A percentile compares a stretch with the other conserved stretches of the same genome.
Evolutionary conservation across 371 early-diverging fungal genomes (phyloP).

Genomic region (Chytridiales sp.): DNA sequence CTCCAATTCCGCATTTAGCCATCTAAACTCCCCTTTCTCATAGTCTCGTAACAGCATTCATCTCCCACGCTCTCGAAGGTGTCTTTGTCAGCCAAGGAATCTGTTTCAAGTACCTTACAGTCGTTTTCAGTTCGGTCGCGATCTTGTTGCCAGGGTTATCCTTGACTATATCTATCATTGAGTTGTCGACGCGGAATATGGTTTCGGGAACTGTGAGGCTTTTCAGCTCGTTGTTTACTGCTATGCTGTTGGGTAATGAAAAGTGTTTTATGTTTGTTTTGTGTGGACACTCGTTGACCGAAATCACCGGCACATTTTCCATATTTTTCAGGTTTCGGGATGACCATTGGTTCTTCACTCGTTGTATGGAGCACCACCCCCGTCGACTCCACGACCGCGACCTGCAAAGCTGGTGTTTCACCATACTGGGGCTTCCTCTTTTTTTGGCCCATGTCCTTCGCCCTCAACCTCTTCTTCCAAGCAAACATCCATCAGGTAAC

Average conservation of each 20-base stretch:
- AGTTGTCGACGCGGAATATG: conserved; percentile 77
- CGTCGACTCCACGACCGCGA: conserved; percentile 34
- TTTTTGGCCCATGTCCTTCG: conserved; percentile 29
- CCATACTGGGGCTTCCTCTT: conserved; percentile 28
- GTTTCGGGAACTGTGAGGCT: conserved; percentile 78
- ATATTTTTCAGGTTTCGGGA: conserved; percentile 67
- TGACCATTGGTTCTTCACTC: conserved; percentile 63
- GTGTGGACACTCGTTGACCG: background rate
- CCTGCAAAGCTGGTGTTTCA: conserved; percentile 10
- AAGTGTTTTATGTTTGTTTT: conserved; percentile 8
- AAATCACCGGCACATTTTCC: background rate
- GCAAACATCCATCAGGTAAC: conserved; percentile 20
- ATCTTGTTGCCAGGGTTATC: conserved; percentile 30
- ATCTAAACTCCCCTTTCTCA: conserved; percentile 53
- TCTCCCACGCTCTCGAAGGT: conserved; percentile 14
- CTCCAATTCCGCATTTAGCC: conserved; percentile 36
- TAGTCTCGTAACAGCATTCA: conserved; percentile 13
- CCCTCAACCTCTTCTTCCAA: conserved; percentile 32
- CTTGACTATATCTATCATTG: conserved; percentile 72
- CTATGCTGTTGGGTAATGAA: conserved; percentile 49
- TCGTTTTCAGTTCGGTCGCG: conserved; percentile 15
- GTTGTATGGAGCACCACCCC: conserved; percentile 16
- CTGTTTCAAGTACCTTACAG: conserved; percentile 17
- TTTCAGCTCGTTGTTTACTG: conserved; percentile 73
- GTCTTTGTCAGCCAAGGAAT: conserved; percentile 2